phyloP scores from a whole-genome alignment of 2,329 filamentous ascomycete genomes.

The Microdochium trichocladiopsis region DNA sequence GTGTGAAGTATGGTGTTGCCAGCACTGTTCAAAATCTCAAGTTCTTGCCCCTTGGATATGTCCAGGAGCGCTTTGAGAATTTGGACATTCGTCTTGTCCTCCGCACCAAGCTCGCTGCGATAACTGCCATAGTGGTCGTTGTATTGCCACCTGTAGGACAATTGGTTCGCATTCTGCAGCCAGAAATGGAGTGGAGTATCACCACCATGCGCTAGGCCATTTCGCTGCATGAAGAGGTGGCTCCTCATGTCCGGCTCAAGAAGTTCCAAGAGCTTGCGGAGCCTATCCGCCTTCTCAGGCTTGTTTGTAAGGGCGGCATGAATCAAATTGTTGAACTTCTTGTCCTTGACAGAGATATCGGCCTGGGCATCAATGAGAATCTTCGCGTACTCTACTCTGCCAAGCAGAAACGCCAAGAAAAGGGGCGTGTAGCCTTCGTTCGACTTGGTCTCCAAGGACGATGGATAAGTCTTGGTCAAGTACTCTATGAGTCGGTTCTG shows the following conservation, averaged over 20 bases:
- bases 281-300: conserved; percentile 21
- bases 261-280: conserved; percentile 45
- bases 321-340: conserved; percentile 57
- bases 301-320: conserved; percentile 43
- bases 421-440: conserved; percentile 58
- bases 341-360: conserved; percentile 59
- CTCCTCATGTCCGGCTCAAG: conserved; percentile 50
- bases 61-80: conserved; percentile 43
- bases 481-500: conserved; percentile 55
- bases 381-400: conserved; percentile 46
- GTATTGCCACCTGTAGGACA: conserved; percentile 6
- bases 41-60: conserved; percentile 47
- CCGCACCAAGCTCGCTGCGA: conserved; percentile 7
- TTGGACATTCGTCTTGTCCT: conserved; percentile 22
- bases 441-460: conserved; percentile 55
- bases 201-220: conserved; percentile 40
- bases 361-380: conserved; percentile 62
- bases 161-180: conserved; percentile 27
- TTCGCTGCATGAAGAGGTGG: conserved; percentile 53
- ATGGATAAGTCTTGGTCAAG: conserved; percentile 54
- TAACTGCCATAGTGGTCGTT: conserved; percentile 1
- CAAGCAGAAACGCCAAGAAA: conserved; percentile 54
- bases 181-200: conserved; percentile 59
- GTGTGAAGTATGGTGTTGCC: conserved; percentile 61
- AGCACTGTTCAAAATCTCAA: conserved; percentile 53